These are phyloP conservation scores for Tricholoma terreum DNA, from an alignment of 768 basidiomycete genomes.

Conservation along the genomic window DNA sequence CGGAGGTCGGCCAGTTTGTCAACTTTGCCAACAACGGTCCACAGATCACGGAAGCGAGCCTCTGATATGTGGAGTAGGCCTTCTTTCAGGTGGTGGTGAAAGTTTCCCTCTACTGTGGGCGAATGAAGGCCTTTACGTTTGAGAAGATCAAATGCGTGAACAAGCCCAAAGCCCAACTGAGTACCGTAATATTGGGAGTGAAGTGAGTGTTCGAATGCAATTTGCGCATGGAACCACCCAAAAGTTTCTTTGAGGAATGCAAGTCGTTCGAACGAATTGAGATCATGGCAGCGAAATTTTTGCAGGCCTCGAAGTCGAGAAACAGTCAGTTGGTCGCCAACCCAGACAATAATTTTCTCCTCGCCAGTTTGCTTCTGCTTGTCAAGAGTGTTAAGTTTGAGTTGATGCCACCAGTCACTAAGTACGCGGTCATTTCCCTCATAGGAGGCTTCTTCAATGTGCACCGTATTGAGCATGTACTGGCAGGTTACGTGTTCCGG, in stretches of 20 bases:
- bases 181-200: slow-evolving; percentile 41
- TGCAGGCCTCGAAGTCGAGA: slow-evolving; percentile 35
- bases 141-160: slow-evolving; percentile 30
- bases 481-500: too few species aligned
- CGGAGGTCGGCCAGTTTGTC: slow-evolving; percentile 25
- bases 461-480: too few species aligned
- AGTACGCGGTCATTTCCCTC: slow-evolving; percentile 4
- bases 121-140: slow-evolving; percentile 26
- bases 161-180: slow-evolving; percentile 20
- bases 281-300: slow-evolving; percentile 32
- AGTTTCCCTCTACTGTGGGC: slow-evolving; percentile 26
- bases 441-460: too few species aligned
- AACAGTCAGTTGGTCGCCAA: slow-evolving; percentile 37
- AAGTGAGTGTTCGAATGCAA: slow-evolving; percentile 38
- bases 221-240: slow-evolving; percentile 40
- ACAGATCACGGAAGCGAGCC: slow-evolving; percentile 34
- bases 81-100: slow-evolving; percentile 34
- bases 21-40: slow-evolving; percentile 24
- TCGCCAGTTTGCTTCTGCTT: slow-evolving; percentile 20
- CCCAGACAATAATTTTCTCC: slow-evolving; percentile 27
- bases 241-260: slow-evolving; percentile 31
- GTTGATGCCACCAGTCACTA: slow-evolving; percentile 28
- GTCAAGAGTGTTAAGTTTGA: slow-evolving; percentile 15
- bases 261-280: slow-evolving; percentile 35
- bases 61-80: slow-evolving; percentile 32